These are phyloP conservation scores for Lichtheimia hyalospora DNA, from an alignment of 371 early-diverging fungal species.

Conservation along the genomic window DNA sequence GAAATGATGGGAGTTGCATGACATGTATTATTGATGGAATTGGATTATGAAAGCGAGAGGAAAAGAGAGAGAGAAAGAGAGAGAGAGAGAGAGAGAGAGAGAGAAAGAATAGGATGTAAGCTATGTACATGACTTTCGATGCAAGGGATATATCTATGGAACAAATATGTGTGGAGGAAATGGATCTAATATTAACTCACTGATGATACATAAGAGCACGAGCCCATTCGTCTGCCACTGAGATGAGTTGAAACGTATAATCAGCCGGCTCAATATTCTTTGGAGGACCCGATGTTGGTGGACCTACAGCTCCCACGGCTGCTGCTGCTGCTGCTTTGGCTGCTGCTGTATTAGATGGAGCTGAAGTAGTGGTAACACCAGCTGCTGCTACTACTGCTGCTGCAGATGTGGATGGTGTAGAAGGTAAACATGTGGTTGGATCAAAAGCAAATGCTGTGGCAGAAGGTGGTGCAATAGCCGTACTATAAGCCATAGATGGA, in stretches of 20 bases:
- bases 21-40: too few species aligned
- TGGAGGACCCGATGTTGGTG: conserved; percentile 17
- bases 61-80: too few species aligned
- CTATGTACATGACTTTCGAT: too few species aligned
- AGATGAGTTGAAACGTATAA: conserved; percentile 49
- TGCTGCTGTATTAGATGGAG: conserved; percentile 15
- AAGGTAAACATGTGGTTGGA: neutral
- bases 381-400: neutral
- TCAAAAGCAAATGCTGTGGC: neutral
- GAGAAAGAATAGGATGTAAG: too few species aligned
- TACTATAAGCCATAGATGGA: neutral
- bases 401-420: neutral
- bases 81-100: too few species aligned
- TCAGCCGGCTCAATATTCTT: conserved; percentile 48
- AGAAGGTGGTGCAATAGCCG: neutral
- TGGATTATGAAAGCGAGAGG: too few species aligned
- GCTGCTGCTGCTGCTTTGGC: conserved; percentile 24
- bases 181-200: neutral
- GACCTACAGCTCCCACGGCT: conserved; percentile 11
- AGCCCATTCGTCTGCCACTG: conserved; percentile 53
- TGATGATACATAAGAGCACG: conserved; percentile 36
- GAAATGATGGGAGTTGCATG: too few species aligned
- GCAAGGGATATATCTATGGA: too few species aligned
- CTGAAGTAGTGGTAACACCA: too few species aligned
- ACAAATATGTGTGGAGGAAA: too few species aligned